phyloP scores from a whole-genome alignment of 2,329 filamentous ascomycete species.

The Xylaria sp. region DNA sequence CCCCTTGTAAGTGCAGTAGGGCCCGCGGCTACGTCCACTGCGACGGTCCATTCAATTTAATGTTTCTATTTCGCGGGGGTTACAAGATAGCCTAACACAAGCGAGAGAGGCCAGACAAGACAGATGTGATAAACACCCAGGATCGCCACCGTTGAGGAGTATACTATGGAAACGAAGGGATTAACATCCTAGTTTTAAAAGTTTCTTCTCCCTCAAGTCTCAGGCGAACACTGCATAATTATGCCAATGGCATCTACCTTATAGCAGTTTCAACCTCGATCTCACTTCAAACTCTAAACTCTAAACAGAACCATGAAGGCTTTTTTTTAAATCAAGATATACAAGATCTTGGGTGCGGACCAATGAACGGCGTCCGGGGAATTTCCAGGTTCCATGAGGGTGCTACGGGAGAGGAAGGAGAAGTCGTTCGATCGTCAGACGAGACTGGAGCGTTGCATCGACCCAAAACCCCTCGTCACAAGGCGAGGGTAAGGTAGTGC shows the following conservation, averaged over 20 bases:
- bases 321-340: slow-evolving; percentile 6
- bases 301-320: not conserved
- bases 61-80: slow-evolving; percentile 16
- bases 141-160: not conserved
- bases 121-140: not conserved
- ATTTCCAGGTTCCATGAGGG: slow-evolving; percentile 18
- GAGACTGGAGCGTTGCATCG: slow-evolving; percentile 28
- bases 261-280: slow-evolving; percentile 2
- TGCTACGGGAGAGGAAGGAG: slow-evolving; percentile 34
- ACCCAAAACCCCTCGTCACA: slow-evolving; percentile 15
- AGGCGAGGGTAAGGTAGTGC: slow-evolving; percentile 29
- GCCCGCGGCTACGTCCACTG: slow-evolving; percentile 29
- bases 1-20: slow-evolving; percentile 26
- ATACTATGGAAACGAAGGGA: not conserved
- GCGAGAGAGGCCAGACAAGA: slow-evolving; percentile 9
- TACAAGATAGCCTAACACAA: slow-evolving; percentile 20
- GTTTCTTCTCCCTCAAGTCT: not conserved
- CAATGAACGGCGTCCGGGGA: slow-evolving; percentile 29
- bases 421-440: slow-evolving; percentile 24
- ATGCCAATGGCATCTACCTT: slow-evolving; percentile 8
- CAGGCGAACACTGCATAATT: slow-evolving; percentile 11
- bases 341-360: slow-evolving; percentile 15
- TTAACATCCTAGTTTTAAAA: not conserved
- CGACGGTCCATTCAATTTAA: slow-evolving; percentile 25
- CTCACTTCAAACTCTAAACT: slow-evolving; percentile 9